Evolutionary conservation across 805 yeast genomes (phyloP).

Genomic region (Candida michaelii): DNA sequence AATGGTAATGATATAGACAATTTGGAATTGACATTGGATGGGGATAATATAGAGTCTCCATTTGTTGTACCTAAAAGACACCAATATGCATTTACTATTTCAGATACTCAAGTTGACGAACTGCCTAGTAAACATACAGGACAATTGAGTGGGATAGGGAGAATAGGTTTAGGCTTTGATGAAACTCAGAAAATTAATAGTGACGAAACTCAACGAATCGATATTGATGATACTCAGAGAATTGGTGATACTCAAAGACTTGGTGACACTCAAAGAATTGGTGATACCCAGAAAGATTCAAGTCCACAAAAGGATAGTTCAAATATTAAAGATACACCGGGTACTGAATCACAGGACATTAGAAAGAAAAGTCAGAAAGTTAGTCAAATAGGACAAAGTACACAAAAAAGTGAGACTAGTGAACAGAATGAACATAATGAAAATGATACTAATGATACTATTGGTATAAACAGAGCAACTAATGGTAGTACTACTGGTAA

Average conservation of each 20-base stretch:
- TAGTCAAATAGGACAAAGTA: neutral
- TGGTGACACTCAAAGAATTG: constrained; percentile 3
- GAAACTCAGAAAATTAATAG: constrained; percentile 10
- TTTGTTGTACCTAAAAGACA: constrained; percentile 2
- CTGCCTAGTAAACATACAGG: neutral
- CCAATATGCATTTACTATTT: neutral
- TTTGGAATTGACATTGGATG: constrained; percentile 1
- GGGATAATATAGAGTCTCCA: neutral
- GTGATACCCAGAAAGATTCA: constrained; percentile 8
- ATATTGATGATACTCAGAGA: neutral
- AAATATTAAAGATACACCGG: neutral
- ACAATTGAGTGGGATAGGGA: neutral
- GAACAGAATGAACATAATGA: neutral
- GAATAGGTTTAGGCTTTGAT: neutral
- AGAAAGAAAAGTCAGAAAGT: neutral
- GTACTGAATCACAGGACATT: neutral
- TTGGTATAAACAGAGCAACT: too few species aligned
- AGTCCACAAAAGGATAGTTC: too few species aligned
- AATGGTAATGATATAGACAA: neutral
- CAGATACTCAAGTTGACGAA: constrained; percentile 6
- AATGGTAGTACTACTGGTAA: neutral
- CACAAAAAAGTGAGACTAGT: neutral
- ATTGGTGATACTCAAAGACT: neutral
- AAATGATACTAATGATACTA: too few species aligned
- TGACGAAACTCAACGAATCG: neutral